Evolutionary conservation across 140 eudicot species (phyloP).

Genomic region (Ambrosia hybrid): DNA sequence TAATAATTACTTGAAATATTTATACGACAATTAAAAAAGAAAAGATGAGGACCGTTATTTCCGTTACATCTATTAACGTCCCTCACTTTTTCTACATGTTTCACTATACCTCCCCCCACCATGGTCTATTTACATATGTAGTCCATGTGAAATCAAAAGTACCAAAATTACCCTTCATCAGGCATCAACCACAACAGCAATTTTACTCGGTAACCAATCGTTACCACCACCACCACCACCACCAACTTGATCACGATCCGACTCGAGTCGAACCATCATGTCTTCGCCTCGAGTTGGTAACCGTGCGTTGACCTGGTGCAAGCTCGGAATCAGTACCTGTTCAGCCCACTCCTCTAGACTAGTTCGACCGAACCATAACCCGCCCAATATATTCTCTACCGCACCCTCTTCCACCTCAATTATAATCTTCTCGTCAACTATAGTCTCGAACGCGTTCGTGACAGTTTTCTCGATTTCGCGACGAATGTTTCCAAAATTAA

Average conservation of each 20-base stretch:
- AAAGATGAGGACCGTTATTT: constrained; percentile 38
- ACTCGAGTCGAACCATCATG: constrained; percentile 57
- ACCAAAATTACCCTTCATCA: constrained; percentile 21
- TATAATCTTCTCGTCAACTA: constrained; percentile 49
- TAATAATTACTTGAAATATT: constrained; percentile 30
- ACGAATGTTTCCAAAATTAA: constrained; percentile 46
- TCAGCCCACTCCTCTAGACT: constrained; percentile 79
- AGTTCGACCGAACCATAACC: constrained; percentile 73
- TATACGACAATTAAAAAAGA: too few relatives aligned
- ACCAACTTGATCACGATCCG: constrained; percentile 37
- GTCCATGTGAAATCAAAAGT: constrained; percentile 11
- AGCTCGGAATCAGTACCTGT: constrained; percentile 58
- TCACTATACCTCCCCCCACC: constrained; percentile 35
- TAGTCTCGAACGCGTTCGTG: constrained; percentile 38
- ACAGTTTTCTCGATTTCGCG: constrained; percentile 69
- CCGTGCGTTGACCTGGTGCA: constrained; percentile 49
- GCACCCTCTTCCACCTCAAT: constrained; percentile 64
- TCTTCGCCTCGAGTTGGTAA: constrained; percentile 29
- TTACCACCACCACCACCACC: constrained; percentile 36
- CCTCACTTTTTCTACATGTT: constrained; percentile 30
- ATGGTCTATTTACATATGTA: constrained; percentile 51
- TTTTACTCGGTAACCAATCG: constrained; percentile 76
- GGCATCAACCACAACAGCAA: constrained; percentile 45
- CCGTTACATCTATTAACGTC: constrained; percentile 35
- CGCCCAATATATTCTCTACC: constrained; percentile 68